Conservation (phyloP, 2,329 filamentous ascomycete species). For the Aspergillus fumigatus region DNA sequence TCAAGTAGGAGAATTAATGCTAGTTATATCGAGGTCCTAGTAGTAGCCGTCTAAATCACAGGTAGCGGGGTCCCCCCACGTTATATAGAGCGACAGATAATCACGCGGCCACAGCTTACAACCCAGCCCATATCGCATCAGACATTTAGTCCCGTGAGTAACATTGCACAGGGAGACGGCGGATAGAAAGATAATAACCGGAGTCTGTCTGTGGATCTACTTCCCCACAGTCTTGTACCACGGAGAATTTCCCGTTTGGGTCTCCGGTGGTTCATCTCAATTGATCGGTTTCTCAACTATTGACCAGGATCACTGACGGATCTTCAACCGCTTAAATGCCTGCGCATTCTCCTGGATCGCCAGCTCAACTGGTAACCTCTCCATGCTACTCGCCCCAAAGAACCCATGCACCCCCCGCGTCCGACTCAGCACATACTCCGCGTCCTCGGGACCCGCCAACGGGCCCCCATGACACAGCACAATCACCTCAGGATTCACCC, state of each 20-base stretch:
- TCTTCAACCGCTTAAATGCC: slow-evolving; percentile 47
- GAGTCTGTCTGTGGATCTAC: slow-evolving; percentile 6
- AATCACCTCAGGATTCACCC: slow-evolving; percentile 56
- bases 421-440: slow-evolving; percentile 56
- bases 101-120: not conserved
- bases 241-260: slow-evolving; percentile 25
- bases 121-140: not conserved
- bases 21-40: not conserved
- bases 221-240: slow-evolving; percentile 8
- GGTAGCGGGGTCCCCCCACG: not conserved
- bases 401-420: slow-evolving; percentile 66
- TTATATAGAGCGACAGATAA: not conserved
- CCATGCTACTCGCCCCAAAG: slow-evolving; percentile 66
- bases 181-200: too few species aligned
- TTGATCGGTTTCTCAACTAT: not conserved
- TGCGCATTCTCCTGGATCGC: slow-evolving; percentile 58
- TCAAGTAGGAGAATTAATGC: not conserved
- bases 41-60: not conserved
- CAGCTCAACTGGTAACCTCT: slow-evolving; percentile 62
- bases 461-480: slow-evolving; percentile 68
- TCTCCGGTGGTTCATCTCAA: not conserved
- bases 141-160: not conserved
- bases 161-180: not conserved
- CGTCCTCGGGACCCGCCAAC: slow-evolving; percentile 61
- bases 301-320: slow-evolving; percentile 3